Conservation (phyloP, 2,329 filamentous ascomycete genomes). For the Epichloe festucae region DNA sequence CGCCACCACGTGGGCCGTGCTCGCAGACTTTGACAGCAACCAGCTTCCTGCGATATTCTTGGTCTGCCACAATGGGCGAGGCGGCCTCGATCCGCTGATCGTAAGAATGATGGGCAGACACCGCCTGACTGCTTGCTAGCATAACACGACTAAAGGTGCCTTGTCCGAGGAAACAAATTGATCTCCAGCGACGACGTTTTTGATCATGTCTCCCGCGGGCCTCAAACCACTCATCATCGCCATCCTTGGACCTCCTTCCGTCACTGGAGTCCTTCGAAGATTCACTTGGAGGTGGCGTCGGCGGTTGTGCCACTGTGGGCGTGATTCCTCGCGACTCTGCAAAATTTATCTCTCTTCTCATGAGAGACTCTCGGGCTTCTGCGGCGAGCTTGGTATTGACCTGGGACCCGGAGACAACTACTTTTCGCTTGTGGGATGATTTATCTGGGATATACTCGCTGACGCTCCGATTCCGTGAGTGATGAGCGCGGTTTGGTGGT, state of each 20-base stretch:
- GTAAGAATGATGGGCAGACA: conserved; percentile 29
- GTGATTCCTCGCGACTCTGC: conserved; percentile 66
- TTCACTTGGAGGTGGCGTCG: conserved; percentile 74
- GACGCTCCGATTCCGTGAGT: conserved; percentile 66
- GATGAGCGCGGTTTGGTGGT: conserved; percentile 19
- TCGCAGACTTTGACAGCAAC: conserved; percentile 95
- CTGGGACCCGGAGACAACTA: conserved; percentile 57
- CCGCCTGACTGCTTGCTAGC: conserved; percentile 69
- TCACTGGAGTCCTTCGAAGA: conserved; percentile 38
- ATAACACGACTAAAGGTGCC: conserved; percentile 94
- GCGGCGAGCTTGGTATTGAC: conserved; percentile 21
- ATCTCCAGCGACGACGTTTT: conserved; percentile 66
- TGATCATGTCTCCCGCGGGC: conserved; percentile 52
- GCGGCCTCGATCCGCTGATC: conserved; percentile 16
- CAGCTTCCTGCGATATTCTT: conserved; percentile 56
- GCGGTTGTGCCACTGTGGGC: conserved; percentile 44
- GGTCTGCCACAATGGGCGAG: conserved; percentile 20
- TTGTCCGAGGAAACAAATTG: conserved; percentile 69
- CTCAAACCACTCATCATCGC: conserved; percentile 51
- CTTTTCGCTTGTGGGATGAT: conserved; percentile 55
- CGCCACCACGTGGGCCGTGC: conserved; percentile 84
- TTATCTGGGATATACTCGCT: conserved; percentile 79
- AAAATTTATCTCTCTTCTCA: conserved; percentile 67
- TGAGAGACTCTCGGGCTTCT: conserved; percentile 32
- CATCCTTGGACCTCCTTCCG: conserved; percentile 27